Evolutionary conservation across 1,139 yeast species (phyloP).

Genomic region (Geotrichum carabidarum): DNA sequence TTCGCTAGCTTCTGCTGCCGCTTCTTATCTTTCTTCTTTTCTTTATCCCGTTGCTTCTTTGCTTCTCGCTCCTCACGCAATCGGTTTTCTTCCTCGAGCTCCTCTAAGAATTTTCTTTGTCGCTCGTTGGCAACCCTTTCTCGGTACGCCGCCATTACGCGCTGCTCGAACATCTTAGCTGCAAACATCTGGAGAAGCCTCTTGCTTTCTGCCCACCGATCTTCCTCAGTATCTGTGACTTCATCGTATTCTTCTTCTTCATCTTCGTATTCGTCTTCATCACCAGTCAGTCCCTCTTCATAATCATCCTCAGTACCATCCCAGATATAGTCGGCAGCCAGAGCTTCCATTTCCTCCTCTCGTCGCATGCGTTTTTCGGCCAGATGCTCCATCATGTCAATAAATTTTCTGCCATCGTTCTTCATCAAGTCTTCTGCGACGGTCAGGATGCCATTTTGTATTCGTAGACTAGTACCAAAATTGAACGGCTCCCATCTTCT

Average conservation of each 20-base stretch:
- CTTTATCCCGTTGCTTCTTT: constrained; percentile 66
- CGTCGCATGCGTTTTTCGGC: constrained; percentile 55
- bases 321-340: constrained; percentile 36
- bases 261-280: constrained; percentile 25
- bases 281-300: constrained; percentile 31
- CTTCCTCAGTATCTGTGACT: constrained; percentile 53
- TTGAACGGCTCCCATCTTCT: constrained; percentile 30
- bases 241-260: constrained; percentile 31
- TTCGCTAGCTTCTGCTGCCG: constrained; percentile 62
- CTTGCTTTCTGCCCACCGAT: constrained; percentile 69
- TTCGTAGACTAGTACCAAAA: constrained; percentile 37
- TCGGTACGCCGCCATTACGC: constrained; percentile 66
- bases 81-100: constrained; percentile 70
- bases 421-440: constrained; percentile 74
- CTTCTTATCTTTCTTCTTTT: constrained; percentile 74
- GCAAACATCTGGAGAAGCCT: constrained; percentile 71
- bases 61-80: constrained; percentile 66
- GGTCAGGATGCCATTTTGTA: constrained; percentile 46
- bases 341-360: constrained; percentile 40
- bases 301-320: constrained; percentile 40
- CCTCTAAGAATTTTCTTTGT: constrained; percentile 66
- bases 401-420: constrained; percentile 68
- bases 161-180: constrained; percentile 65
- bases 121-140: constrained; percentile 71
- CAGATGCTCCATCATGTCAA: constrained; percentile 71